Base-by-base conservation (phyloP, 2,329 filamentous ascomycete species). In the Paecilomyces sp. region DNA sequence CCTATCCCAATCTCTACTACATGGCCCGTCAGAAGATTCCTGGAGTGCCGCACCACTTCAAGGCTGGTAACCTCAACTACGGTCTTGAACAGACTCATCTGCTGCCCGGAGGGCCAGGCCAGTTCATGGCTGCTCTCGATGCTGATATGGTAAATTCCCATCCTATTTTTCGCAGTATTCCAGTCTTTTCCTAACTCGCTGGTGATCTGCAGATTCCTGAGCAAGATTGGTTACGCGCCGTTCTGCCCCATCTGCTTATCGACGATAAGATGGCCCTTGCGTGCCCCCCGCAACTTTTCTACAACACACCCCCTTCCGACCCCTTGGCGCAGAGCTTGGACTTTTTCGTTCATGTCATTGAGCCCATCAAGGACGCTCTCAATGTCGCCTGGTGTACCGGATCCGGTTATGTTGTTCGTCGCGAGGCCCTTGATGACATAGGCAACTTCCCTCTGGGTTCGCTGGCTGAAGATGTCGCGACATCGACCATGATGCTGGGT, bases 31-130 rank as follows among this genome's bases (percentile, higher is more conserved):
- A 73, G 57, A 79, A 79, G 62, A 72, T 74, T 54, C 73, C 72
- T 41, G 70, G 65, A 56, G 69, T 67, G 50, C 70, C 68, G 33
- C 70, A 83, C 64, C 81, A 85, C 67, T 87, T 84, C 77, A 88
- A 88, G 75, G 84, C 85, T 1, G 85, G 85, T 56, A 88, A 88
- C 67, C 74, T 88, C 57, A 87, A 86, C 71, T 82, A 84, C 59
- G 85, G 83, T 34, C 71, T 85, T 22, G 80, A 84, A 15, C 76
- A 79, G 58, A 76, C 80, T 3, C 75, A 76, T 15, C 67, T 72
- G n/a, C 72, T 86, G 33, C 81, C 82, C 1, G 83, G 82, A 18
- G 83, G 83, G 25, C 76, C 82, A n/a, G 77, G 78, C 50, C 77
- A 83, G 65, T 87, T 79, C 69, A 82, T 87, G 68, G 85, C 84